phyloP scores from a whole-genome alignment of 208 protist species.

The Strigomonas oncopelti region DNA sequence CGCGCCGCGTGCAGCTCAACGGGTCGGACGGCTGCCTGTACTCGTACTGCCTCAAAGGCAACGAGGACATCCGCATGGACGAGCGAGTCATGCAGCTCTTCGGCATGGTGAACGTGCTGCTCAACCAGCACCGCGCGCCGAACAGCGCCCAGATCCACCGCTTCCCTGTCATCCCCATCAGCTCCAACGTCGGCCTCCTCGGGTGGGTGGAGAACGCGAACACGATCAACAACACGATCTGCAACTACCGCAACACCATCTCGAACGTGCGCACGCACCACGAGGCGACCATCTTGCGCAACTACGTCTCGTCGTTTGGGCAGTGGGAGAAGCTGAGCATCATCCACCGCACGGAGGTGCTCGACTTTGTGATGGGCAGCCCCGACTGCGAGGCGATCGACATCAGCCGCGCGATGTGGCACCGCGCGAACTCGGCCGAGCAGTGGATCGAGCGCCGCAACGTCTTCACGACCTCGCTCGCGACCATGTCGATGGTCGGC shows the following conservation, averaged over 20 bases:
- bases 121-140: slow-evolving; percentile 87
- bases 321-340: slow-evolving; percentile 85
- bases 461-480: slow-evolving; percentile 98
- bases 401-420: slow-evolving; percentile 93
- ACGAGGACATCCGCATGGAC: slow-evolving; percentile 98
- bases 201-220: slow-evolving; percentile 98
- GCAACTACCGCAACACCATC: slow-evolving; percentile 94
- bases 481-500: slow-evolving; percentile 98
- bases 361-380: slow-evolving; percentile 98
- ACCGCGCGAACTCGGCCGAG: slow-evolving; percentile 95
- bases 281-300: slow-evolving; percentile 68
- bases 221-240: slow-evolving; percentile 98
- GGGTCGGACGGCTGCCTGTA: slow-evolving; percentile 96
- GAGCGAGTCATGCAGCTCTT: slow-evolving; percentile 99
- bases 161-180: slow-evolving; percentile 99
- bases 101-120: slow-evolving; percentile 99
- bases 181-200: slow-evolving; percentile 98
- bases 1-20: slow-evolving; percentile 95
- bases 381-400: slow-evolving; percentile 85
- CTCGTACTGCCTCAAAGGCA: slow-evolving; percentile 98
- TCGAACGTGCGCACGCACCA: slow-evolving; percentile 85
- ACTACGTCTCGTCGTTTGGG: slow-evolving; percentile 88
- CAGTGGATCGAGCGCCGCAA: slow-evolving; percentile 98
- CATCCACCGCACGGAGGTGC: slow-evolving; percentile 95
- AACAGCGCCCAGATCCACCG: slow-evolving; percentile 88